Conservation (phyloP, 495 filamentous ascomycete species). For the Pyrenula aspistea region DNA sequence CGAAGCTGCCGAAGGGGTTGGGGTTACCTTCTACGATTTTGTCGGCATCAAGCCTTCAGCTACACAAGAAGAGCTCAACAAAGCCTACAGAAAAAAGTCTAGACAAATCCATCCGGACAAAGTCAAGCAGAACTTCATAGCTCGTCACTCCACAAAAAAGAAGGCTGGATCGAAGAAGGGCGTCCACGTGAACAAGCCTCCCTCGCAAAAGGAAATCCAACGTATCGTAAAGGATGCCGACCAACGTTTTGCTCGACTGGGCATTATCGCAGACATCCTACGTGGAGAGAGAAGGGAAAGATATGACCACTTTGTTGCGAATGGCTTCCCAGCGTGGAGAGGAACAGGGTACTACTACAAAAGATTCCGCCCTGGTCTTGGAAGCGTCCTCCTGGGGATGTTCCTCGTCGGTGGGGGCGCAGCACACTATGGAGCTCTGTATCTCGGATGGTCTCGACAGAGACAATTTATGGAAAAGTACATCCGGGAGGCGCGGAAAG, state of each 20-base stretch:
- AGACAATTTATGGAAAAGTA: constrained; percentile 82
- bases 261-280: constrained; percentile 73
- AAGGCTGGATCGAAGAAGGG: constrained; percentile 44
- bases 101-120: constrained; percentile 85
- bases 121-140: constrained; percentile 68
- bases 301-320: constrained; percentile 88
- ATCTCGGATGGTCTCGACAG: constrained; percentile 78
- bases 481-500: constrained; percentile 75
- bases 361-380: constrained; percentile 81
- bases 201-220: constrained; percentile 58
- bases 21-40: constrained; percentile 91
- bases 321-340: constrained; percentile 93
- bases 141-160: constrained; percentile 54
- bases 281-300: constrained; percentile 67
- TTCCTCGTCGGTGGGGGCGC: constrained; percentile 74
- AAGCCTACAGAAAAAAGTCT: constrained; percentile 83
- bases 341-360: constrained; percentile 97
- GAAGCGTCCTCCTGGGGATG: constrained; percentile 70
- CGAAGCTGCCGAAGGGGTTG: constrained; percentile 56
- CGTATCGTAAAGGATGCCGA: constrained; percentile 64
- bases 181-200: constrained; percentile 56
- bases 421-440: constrained; percentile 73
- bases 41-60: constrained; percentile 63
- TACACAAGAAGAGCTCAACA: constrained; percentile 79
- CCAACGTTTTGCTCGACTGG: constrained; percentile 70